These are phyloP conservation scores for Claviceps digitariae DNA, from an alignment of 2,329 filamentous ascomycete genomes.

Conservation along the genomic window DNA sequence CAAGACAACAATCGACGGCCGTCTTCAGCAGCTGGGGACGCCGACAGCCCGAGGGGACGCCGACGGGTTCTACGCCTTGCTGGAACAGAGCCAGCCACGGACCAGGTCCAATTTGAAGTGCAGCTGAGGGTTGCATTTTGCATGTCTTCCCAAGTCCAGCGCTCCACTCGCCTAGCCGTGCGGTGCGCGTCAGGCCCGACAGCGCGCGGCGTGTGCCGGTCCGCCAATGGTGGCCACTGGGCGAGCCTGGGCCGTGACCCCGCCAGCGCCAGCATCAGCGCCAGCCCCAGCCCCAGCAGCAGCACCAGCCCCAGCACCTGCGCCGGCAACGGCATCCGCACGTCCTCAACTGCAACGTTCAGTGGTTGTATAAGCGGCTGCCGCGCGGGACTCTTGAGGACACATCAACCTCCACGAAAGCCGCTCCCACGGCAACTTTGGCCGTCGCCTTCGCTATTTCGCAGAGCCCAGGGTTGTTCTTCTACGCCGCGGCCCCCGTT, in stretches of 20 bases:
- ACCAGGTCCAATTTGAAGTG: background rate
- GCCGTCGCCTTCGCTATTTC: conserved; percentile 2
- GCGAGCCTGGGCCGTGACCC: background rate
- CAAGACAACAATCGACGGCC: background rate
- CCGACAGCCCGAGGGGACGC: background rate
- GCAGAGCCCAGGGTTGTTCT: background rate
- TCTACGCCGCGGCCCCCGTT: background rate
- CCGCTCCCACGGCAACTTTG: conserved; percentile 4
- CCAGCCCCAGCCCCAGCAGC: background rate
- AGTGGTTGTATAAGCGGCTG: conserved; percentile 1
- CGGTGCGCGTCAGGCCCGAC: conserved; percentile 1
- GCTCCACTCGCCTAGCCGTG: conserved; percentile 16
- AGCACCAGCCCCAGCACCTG: background rate
- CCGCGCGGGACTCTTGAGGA: conserved; percentile 4
- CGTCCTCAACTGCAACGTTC: background rate
- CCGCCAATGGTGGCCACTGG: conserved; percentile 2
- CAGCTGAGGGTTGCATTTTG: background rate
- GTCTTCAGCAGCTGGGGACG: no score
- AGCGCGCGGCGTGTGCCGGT: background rate
- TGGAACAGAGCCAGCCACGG: no score
- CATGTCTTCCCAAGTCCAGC: conserved; percentile 18
- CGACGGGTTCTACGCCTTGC: conserved; percentile 3
- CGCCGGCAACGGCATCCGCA: background rate
- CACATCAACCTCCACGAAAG: conserved; percentile 7
- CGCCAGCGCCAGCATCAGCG: conserved; percentile 1